Conservation (phyloP, 805 yeast species). For the Vanderwaltozyma verrucispora region DNA sequence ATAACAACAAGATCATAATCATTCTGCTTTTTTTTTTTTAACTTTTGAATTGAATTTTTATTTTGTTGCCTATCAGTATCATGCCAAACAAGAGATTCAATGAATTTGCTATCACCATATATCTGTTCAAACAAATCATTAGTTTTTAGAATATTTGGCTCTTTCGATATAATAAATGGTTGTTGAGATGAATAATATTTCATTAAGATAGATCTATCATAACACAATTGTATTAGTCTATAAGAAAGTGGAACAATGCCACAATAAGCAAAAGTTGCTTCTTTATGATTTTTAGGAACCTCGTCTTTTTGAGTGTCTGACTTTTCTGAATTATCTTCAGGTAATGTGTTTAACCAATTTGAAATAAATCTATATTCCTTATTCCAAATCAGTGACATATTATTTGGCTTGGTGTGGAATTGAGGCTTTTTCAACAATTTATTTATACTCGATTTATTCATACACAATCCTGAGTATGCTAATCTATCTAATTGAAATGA, state of each 20-base stretch:
- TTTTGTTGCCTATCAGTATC: not conserved
- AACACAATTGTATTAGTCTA: conserved; percentile 60
- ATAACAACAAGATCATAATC: conserved; percentile 17
- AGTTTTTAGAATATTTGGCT: conserved; percentile 15
- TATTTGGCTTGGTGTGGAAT: not conserved
- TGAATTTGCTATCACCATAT: conserved; percentile 13
- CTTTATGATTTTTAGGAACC: conserved; percentile 13
- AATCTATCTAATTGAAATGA: conserved; percentile 19
- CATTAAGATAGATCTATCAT: conserved; percentile 43
- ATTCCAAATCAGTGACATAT: conserved; percentile 5
- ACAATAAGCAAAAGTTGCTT: conserved; percentile 53
- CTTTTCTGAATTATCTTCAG: conserved; percentile 12
- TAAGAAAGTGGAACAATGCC: conserved; percentile 72
- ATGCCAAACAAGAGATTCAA: conserved; percentile 17
- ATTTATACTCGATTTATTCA: conserved; percentile 8
- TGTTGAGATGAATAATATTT: conserved; percentile 26
- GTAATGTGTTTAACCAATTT: conserved; percentile 19
- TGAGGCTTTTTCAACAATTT: not conserved
- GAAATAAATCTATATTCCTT: conserved; percentile 19
- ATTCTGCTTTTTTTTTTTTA: not conserved
- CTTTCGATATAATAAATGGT: conserved; percentile 23
- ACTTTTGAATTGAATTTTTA: conserved; percentile 3
- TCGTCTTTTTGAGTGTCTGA: conserved; percentile 3
- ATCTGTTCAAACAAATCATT: conserved; percentile 18
- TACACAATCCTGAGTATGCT: conserved; percentile 13